Evolutionary conservation across 164 flowering plant genomes (phyloP).

Genomic region (Nelumbo lutea): DNA sequence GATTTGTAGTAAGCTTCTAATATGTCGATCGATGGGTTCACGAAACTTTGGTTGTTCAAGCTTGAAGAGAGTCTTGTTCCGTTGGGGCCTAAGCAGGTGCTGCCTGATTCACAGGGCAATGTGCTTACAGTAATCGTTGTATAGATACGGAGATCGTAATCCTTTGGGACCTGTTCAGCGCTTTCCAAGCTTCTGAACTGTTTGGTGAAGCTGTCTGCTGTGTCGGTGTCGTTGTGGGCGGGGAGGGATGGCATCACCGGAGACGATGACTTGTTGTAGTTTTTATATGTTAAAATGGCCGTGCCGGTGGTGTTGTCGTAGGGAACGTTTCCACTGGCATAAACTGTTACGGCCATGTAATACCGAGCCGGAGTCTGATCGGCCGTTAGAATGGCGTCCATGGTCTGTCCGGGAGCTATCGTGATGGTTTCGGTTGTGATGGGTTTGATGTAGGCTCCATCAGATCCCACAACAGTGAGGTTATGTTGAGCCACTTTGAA

Average conservation of each 20-base stretch:
- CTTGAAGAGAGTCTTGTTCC: conserved; percentile 16
- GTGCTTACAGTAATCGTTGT: conserved; percentile 11
- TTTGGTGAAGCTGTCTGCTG: conserved; percentile 5
- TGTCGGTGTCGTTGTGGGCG: conserved; percentile 14
- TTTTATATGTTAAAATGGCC: conserved; percentile 7
- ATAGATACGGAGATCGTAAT: background rate
- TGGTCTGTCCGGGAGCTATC: background rate
- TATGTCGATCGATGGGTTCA: conserved; percentile 11
- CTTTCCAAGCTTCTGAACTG: conserved; percentile 18
- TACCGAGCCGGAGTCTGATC: background rate
- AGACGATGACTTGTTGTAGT: conserved; percentile 1
- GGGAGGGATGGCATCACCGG: conserved; percentile 18
- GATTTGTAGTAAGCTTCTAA: conserved; percentile 15
- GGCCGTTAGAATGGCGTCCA: background rate
- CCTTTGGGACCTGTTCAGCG: conserved; percentile 25
- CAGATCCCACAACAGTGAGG: background rate
- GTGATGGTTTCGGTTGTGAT: background rate
- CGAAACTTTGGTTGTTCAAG: conserved; percentile 22
- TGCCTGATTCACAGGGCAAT: conserved; percentile 4
- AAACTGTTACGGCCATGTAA: background rate
- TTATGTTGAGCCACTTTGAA: background rate
- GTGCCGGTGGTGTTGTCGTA: background rate
- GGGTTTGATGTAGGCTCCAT: background rate
- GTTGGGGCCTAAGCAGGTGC: conserved; percentile 11
- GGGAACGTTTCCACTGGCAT: background rate